Percentiles rank a stretch among this genome's conserved stretches.
Evolutionary conservation across 257 asterid species (phyloP).

Genomic region (Coffea eugenioides): DNA sequence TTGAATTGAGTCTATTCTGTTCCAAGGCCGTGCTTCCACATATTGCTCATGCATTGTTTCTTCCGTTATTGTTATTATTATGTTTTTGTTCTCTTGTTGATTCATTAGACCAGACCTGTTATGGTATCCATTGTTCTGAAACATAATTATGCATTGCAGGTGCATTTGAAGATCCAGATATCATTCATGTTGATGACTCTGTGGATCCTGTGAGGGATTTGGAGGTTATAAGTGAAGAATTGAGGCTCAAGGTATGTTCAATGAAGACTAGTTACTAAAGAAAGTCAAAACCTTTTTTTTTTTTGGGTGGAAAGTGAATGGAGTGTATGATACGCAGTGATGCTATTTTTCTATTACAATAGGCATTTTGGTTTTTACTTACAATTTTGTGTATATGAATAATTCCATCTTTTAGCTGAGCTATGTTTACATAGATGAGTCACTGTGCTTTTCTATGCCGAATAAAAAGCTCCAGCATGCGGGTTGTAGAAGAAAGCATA

Average conservation of each 20-base stretch:
- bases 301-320: background rate
- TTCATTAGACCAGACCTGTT: background rate
- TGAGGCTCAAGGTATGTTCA: conserved; percentile 77
- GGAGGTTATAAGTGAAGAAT: conserved; percentile 75
- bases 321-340: background rate
- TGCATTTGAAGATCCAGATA: conserved; percentile 96
- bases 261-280: background rate
- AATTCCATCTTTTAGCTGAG: too few species aligned
- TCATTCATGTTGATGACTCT: conserved; percentile 89
- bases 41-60: background rate
- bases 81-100: background rate
- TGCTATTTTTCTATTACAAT: too few species aligned
- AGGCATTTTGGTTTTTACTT: background rate
- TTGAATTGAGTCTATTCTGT: background rate
- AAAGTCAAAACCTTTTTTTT: background rate
- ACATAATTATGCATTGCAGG: conserved; percentile 39
- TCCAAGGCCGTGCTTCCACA: background rate
- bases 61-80: background rate
- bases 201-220: conserved; percentile 97
- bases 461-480: too few species aligned
- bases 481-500: background rate
- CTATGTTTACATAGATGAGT: too few species aligned
- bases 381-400: too few species aligned
- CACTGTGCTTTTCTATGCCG: too few species aligned
- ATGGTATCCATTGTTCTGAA: background rate